Percentiles rank a stretch among this genome's conserved stretches.
phyloP scores from a whole-genome alignment of 768 basidiomycete species.

The Sarcodon sp. region DNA sequence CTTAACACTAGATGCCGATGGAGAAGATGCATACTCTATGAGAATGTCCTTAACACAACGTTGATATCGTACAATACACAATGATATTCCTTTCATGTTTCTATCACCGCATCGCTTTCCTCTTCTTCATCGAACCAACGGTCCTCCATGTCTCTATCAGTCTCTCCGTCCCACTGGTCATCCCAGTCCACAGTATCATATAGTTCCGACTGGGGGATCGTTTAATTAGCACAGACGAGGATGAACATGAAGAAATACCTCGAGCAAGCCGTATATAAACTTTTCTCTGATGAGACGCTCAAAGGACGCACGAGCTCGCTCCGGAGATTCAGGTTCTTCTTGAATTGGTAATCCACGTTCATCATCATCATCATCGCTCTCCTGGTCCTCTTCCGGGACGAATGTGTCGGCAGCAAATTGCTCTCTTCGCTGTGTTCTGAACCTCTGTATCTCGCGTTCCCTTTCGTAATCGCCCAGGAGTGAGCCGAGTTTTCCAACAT shows the following conservation, averaged over 20 bases:
- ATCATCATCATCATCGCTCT: slow-evolving; percentile 35
- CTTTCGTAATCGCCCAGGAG: slow-evolving; percentile 67
- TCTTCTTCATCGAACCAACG: slow-evolving; percentile 68
- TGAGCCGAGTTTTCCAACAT: slow-evolving; percentile 57
- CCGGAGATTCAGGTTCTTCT: slow-evolving; percentile 24
- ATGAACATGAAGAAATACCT: slow-evolving; percentile 30
- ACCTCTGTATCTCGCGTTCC: slow-evolving; percentile 57
- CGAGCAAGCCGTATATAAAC: slow-evolving; percentile 66
- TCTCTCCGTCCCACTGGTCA: slow-evolving; percentile 47
- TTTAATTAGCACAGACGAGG: slow-evolving; percentile 1
- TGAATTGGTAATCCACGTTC: neutral
- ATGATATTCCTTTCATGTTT: neutral
- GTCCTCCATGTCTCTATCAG: slow-evolving; percentile 52
- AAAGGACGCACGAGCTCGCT: slow-evolving; percentile 37
- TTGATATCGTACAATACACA: neutral
- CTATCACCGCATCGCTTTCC: slow-evolving; percentile 8
- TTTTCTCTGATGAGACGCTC: slow-evolving; percentile 50
- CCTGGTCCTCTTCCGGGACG: slow-evolving; percentile 58
- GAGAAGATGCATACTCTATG: slow-evolving; percentile 93
- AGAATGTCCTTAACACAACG: slow-evolving; percentile 40
- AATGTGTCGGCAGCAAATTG: slow-evolving; percentile 29
- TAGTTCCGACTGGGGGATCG: slow-evolving; percentile 37
- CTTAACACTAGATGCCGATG: slow-evolving; percentile 64
- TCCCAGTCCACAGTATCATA: slow-evolving; percentile 70
- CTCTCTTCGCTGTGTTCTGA: slow-evolving; percentile 31